Evolutionary conservation across 306 rosid genomes (phyloP).

Genomic region (Vigna unguiculata): DNA sequence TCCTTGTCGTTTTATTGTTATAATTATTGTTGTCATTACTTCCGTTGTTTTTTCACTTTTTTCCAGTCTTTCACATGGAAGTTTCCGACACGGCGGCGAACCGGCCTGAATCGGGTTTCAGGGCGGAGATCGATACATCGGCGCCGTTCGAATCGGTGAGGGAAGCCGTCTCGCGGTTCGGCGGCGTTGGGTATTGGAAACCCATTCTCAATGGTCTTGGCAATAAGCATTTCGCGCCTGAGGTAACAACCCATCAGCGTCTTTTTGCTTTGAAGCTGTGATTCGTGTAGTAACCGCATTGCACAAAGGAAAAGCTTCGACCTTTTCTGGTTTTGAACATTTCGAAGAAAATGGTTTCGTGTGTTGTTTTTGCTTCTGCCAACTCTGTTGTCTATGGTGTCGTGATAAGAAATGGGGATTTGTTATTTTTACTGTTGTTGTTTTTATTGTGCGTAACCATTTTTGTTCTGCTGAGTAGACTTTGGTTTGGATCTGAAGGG

Average conservation of each 20-base stretch:
- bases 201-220: constrained; percentile 50
- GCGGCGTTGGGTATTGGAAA: constrained; percentile 83
- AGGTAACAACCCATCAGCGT: constrained; percentile 49
- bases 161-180: constrained; percentile 83
- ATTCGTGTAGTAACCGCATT: constrained; percentile 25
- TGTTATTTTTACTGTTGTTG: not conserved
- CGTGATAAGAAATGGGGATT: not conserved
- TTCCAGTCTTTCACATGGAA: not conserved
- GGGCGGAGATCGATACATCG: constrained; percentile 88
- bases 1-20: not conserved
- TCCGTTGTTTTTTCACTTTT: not conserved
- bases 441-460: too few species aligned
- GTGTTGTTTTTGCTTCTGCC: not conserved
- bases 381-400: not conserved
- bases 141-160: constrained; percentile 91
- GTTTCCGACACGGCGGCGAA: not conserved
- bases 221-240: constrained; percentile 10
- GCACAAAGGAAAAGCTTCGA: not conserved
- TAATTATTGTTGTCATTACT: not conserved
- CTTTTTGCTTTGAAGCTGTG: not conserved
- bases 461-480: not conserved
- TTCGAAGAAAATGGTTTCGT: not conserved
- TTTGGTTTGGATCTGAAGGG: constrained; percentile 27
- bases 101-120: constrained; percentile 44
- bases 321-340: constrained; percentile 1